Evolutionary conservation across 2,329 filamentous ascomycete species (phyloP).

Genomic region (Xylariaceae sp.): DNA sequence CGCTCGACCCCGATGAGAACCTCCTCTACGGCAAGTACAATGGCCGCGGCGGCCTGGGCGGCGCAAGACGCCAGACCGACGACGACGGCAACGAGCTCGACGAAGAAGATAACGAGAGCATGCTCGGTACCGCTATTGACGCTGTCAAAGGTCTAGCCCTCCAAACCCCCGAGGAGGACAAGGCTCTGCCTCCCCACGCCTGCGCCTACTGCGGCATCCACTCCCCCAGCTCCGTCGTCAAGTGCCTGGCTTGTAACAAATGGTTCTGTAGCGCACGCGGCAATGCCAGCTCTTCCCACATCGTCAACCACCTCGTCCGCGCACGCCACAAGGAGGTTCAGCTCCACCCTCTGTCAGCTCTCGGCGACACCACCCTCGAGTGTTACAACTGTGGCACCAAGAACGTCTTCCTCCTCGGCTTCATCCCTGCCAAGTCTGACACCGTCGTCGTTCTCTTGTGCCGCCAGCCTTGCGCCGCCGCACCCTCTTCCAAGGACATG

Average conservation of each 20-base stretch:
- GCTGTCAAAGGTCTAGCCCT: slow-evolving; percentile 65
- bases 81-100: slow-evolving; percentile 89
- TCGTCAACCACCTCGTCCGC: slow-evolving; percentile 96
- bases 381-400: slow-evolving; percentile 99
- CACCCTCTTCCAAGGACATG: slow-evolving; percentile 97
- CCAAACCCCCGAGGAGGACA: slow-evolving; percentile 68
- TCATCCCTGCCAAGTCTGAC: slow-evolving; percentile 97
- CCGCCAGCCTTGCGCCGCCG: slow-evolving; percentile 91
- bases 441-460: slow-evolving; percentile 96
- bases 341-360: slow-evolving; percentile 85
- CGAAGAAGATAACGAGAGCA: slow-evolving; percentile 73
- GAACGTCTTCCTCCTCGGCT: slow-evolving; percentile 95
- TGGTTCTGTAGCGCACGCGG: slow-evolving; percentile 99
- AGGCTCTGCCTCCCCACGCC: slow-evolving; percentile 88
- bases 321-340: slow-evolving; percentile 98
- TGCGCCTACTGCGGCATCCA: slow-evolving; percentile 99
- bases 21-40: slow-evolving; percentile 71
- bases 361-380: slow-evolving; percentile 94
- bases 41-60: slow-evolving; percentile 50
- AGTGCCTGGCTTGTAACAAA: slow-evolving; percentile 92
- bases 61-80: slow-evolving; percentile 63
- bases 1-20: slow-evolving; percentile 74
- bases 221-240: slow-evolving; percentile 91
- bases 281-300: slow-evolving; percentile 94
- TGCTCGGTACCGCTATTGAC: slow-evolving; percentile 79